These are phyloP conservation scores for Incumbomyces lentus DNA, from an alignment of 2,329 filamentous ascomycete genomes.

Conservation along the genomic window DNA sequence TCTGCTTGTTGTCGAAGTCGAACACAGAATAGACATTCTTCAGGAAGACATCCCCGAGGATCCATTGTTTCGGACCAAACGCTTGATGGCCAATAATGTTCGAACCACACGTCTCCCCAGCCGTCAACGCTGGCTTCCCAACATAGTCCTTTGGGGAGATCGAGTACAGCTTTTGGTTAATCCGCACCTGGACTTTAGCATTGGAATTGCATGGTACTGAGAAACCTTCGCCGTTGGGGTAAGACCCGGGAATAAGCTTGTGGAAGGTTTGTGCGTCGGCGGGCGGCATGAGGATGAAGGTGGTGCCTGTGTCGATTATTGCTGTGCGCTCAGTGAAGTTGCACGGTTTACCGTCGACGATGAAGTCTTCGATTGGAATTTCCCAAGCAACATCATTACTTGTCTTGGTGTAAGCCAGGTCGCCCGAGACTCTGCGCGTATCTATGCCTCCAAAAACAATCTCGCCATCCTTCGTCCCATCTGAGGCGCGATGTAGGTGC, in stretches of 20 bases:
- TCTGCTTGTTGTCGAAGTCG: constrained; percentile 52
- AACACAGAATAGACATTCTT: constrained; percentile 87
- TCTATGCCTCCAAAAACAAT: constrained; percentile 67
- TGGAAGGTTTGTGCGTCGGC: constrained; percentile 59
- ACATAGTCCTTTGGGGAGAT: constrained; percentile 66
- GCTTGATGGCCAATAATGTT: constrained; percentile 65
- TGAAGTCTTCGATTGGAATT: constrained; percentile 56
- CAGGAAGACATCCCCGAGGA: constrained; percentile 76
- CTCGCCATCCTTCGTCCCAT: constrained; percentile 61
- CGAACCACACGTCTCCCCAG: constrained; percentile 43
- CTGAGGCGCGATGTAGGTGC: constrained; percentile 55
- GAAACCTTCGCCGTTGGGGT: constrained; percentile 47
- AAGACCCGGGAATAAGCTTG: constrained; percentile 52
- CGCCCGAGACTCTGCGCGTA: constrained; percentile 53
- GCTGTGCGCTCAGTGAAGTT: constrained; percentile 49
- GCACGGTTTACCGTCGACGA: constrained; percentile 48
- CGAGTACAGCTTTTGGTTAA: constrained; percentile 56
- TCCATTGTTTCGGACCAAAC: constrained; percentile 54
- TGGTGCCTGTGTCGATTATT: constrained; percentile 77
- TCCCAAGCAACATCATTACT: constrained; percentile 52
- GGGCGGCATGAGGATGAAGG: constrained; percentile 62
- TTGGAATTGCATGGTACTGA: constrained; percentile 62
- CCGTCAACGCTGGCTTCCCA: constrained; percentile 24
- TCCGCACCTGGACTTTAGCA: constrained; percentile 51
- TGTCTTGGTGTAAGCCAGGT: constrained; percentile 55